Base-by-base conservation (phyloP, 495 filamentous ascomycete species). In the Platismatia glauca region DNA sequence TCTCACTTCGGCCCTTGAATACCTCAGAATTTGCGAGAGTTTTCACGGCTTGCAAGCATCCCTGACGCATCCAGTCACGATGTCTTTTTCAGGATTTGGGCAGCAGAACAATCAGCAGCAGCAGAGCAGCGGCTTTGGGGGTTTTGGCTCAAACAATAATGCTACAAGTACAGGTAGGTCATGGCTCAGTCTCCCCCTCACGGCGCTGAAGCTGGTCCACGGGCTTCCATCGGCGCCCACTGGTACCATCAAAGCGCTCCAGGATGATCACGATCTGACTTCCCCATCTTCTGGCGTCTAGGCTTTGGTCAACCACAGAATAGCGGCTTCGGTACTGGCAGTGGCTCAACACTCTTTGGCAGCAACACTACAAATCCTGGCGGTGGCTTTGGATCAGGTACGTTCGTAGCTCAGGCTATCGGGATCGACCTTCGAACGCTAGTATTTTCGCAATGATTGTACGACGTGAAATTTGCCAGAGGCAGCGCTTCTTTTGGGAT, bases 1-100 rank as follows among this genome's bases (percentile, higher is more conserved):
- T 8, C 22, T 39, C 37, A 63, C 55, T 33, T 16, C 39, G 24
- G 11, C 22, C 50, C 39, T 35, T 39, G 18, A 57, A 31, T 24
- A 41, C 20, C 31, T 34, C 48, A 55, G 34, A 27, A 13, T 16
- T 16, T 11, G 24, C 18, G 48, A 52, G 31, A 13, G 48, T 13
- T 31, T 27, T 0, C 4, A 52, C 46, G 24, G 46, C 46, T 50
- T 13, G 2, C 48, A 52, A 7, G 1, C 37, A 34, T 31, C 48
- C 27, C 15, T 38, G 18, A 37, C 27, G 48, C 41, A 43, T 18
- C 60, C 55, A 39, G 39, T 24, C n/a, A 64, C 37, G 60, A 80
- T 79, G 76, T 77, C 76, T 69, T 78, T 78, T 71, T 72, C 80
- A 68, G 74, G 81, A 68, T 87, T 87, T 72, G 84, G 85, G 69